These are phyloP conservation scores for Fagus crenata DNA, from an alignment of 306 rosid species.

Conservation along the genomic window DNA sequence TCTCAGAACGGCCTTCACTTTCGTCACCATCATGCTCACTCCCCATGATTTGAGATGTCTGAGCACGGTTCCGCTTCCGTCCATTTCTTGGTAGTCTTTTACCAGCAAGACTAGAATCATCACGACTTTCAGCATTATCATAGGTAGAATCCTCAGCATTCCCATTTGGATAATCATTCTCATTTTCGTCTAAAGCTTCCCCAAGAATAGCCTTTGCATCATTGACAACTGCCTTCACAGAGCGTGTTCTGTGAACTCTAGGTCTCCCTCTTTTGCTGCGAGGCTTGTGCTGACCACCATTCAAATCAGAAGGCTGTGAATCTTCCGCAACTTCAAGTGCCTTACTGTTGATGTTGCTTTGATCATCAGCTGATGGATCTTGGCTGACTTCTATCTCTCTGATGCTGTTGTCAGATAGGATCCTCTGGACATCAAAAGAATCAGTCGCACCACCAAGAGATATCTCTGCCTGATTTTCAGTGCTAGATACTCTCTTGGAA, in stretches of 20 bases:
- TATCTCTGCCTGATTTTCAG: constrained; percentile 66
- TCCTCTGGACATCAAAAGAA: constrained; percentile 56
- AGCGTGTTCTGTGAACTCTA: constrained; percentile 48
- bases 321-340: constrained; percentile 49
- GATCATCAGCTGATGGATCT: constrained; percentile 59
- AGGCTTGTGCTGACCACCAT: constrained; percentile 40
- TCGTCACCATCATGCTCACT: constrained; percentile 61
- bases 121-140: constrained; percentile 53
- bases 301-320: constrained; percentile 55
- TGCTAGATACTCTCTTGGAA: constrained; percentile 35
- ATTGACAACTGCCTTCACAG: constrained; percentile 65
- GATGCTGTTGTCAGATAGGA: constrained; percentile 56
- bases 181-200: constrained; percentile 47
- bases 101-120: constrained; percentile 36
- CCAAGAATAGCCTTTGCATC: constrained; percentile 78
- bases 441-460: constrained; percentile 72
- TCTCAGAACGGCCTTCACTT: constrained; percentile 67
- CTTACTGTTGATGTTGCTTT: constrained; percentile 59
- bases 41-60: constrained; percentile 54
- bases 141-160: constrained; percentile 65
- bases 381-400: constrained; percentile 58
- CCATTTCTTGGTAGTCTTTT: constrained; percentile 39
- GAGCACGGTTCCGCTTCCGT: constrained; percentile 65
- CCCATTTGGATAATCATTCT: constrained; percentile 62
- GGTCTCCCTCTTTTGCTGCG: constrained; percentile 49